phyloP scores from a whole-genome alignment of 2,329 filamentous ascomycete species.

The Westerdykella ornata region DNA sequence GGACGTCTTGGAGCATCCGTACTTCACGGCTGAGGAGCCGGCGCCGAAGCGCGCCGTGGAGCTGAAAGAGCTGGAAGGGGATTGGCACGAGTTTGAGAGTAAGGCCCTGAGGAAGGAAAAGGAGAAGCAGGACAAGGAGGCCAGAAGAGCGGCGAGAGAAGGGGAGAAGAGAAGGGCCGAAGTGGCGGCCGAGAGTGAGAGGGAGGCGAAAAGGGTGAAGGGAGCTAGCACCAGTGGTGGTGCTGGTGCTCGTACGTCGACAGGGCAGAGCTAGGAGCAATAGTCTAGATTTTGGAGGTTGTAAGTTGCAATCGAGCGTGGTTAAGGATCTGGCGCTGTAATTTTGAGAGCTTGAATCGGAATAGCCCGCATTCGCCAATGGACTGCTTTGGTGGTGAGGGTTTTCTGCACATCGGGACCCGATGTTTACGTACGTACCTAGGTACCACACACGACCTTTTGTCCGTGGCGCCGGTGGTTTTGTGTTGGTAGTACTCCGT shows the following conservation, averaged over 20 bases:
- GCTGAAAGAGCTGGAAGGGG: conserved; percentile 75
- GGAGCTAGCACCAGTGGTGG: conserved; percentile 14
- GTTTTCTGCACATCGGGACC: too few species aligned
- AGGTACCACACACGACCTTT: too few species aligned
- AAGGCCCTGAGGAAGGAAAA: conserved; percentile 90
- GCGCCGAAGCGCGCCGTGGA: conserved; percentile 69
- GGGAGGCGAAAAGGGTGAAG: conserved; percentile 29
- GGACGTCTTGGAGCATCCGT: conserved; percentile 77
- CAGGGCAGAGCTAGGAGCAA: not conserved
- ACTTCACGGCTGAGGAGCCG: conserved; percentile 81
- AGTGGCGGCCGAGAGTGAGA: conserved; percentile 21
- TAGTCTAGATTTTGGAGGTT: too few species aligned
- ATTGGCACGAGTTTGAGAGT: conserved; percentile 98
- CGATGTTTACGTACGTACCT: too few species aligned
- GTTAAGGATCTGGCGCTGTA: too few species aligned
- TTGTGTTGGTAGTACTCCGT: too few species aligned
- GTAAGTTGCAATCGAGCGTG: too few species aligned
- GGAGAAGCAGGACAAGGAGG: conserved; percentile 59
- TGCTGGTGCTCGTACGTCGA: not conserved
- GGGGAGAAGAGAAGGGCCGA: conserved; percentile 33
- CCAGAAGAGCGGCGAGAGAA: conserved; percentile 35
- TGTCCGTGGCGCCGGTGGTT: too few species aligned
- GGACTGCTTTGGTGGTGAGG: too few species aligned
- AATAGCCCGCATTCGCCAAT: too few species aligned
- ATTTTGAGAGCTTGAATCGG: too few species aligned